A percentile compares a stretch with the other conserved stretches of the same genome.
Evolutionary conservation across 305 asterid genomes (phyloP).

Genomic region (Fraxinus sp.): DNA sequence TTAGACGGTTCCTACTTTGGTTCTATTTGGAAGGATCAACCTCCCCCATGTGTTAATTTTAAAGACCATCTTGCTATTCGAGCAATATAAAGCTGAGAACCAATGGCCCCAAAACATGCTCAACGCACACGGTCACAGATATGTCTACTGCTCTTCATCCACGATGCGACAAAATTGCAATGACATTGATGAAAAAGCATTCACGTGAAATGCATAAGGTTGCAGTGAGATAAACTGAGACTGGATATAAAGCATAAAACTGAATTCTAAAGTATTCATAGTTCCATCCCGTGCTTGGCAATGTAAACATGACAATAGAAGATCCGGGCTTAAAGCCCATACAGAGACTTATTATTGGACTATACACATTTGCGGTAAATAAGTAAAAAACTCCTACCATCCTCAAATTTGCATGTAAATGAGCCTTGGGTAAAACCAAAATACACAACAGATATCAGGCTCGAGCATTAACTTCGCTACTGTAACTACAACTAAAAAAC

Average conservation of each 20-base stretch:
- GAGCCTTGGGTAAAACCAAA: neutral
- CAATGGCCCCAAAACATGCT: too few relatives aligned
- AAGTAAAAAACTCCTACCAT: neutral
- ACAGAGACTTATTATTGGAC: neutral
- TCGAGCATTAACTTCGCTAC: slow-evolving; percentile 18
- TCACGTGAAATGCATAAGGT: neutral
- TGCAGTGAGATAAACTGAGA: neutral
- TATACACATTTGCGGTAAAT: neutral
- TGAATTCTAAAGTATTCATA: neutral
- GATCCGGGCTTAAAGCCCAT: neutral
- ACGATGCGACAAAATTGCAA: too few relatives aligned
- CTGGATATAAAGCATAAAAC: neutral
- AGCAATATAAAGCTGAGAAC: too few relatives aligned
- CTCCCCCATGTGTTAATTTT: too few relatives aligned
- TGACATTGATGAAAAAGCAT: neutral
- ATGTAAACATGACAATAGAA: neutral
- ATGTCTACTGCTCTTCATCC: too few relatives aligned
- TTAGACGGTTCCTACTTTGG: too few relatives aligned
- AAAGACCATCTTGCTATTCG: too few relatives aligned
- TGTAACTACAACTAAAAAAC: slow-evolving; percentile 20
- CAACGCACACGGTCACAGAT: too few relatives aligned
- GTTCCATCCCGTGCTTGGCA: slow-evolving; percentile 6
- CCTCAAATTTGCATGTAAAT: slow-evolving; percentile 6
- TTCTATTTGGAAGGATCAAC: too few relatives aligned
- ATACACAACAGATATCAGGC: slow-evolving; percentile 4